Evolutionary conservation across 169 alveolate species (phyloP), one percentile per base, ranked within the genome.

Genomic region (Cryptosporidium ubiquitum): DNA sequence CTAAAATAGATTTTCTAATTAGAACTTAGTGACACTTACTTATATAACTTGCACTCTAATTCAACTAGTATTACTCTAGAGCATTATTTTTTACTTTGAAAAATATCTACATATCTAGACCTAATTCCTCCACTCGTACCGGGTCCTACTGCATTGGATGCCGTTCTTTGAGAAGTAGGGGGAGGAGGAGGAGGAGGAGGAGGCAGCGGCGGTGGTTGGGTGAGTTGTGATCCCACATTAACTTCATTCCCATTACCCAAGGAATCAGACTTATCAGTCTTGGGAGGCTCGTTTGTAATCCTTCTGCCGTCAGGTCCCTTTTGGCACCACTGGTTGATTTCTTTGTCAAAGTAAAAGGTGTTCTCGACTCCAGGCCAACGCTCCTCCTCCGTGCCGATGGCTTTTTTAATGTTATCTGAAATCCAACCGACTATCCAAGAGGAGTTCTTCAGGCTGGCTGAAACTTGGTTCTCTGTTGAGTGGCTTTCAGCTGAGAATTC

Each of bases 321-420:
- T 44, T 91, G 92, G 4, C 86, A 61, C 93, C 93, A 91, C 7
- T 89, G 75, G 6, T 91, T 84, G 61, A 73, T 70, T 10, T 64
- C 93, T 14, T 91, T 55, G 39, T 91, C 91, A 55, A 66, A 91
- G 49, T 91, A 91, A 51, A 64, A 91, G 6, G 93, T 84, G 52
- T 91, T 91, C 39, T 84, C 93, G 12, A 91, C 92, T n/a, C 93
- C 93, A n/a, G 91, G 66, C 79, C 91, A 71, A 18, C 93, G 85
- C 26, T 91, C 93, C 35, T 91, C 93, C 23, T 79, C 89, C 3
- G 92, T 47, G 20, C 57, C 84, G 68, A 86, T 37, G 26, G 92
- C 93, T 58, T 91, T 91, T 73, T 91, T 91, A 49, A 91, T 64
- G 39, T 75, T 85, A 29, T 68, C 89, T 37, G 85, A 60, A 33